phyloP scores from a whole-genome alignment of 2,329 filamentous ascomycete species.

The Nannizziopsis barbatae region DNA sequence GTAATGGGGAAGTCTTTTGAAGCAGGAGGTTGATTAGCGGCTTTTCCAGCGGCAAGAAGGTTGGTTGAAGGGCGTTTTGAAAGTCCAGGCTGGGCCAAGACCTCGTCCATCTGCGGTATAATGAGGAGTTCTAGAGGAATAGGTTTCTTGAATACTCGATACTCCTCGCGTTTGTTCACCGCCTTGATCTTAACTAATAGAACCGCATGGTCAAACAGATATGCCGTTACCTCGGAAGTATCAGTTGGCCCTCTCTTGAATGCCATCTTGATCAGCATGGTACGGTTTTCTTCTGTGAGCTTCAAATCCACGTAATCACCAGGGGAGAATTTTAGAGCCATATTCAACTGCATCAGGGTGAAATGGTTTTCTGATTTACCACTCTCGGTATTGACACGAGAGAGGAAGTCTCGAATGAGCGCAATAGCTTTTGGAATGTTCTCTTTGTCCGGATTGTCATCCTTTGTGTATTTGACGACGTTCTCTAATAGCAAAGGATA shows the following conservation, averaged over 20 bases:
- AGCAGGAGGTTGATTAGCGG: slow-evolving; percentile 38
- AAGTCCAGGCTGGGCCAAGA: slow-evolving; percentile 68
- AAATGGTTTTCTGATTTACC: slow-evolving; percentile 97
- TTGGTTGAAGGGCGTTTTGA: slow-evolving; percentile 82
- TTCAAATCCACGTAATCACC: slow-evolving; percentile 90
- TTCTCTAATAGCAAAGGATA: slow-evolving; percentile 89
- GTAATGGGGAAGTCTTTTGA: slow-evolving; percentile 81
- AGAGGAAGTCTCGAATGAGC: slow-evolving; percentile 76
- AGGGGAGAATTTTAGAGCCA: slow-evolving; percentile 79
- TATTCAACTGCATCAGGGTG: slow-evolving; percentile 83
- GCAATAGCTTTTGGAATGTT: slow-evolving; percentile 83
- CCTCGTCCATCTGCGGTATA: slow-evolving; percentile 94
- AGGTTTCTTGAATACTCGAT: slow-evolving; percentile 88
- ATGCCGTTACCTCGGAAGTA: slow-evolving; percentile 80
- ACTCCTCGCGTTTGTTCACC: slow-evolving; percentile 84
- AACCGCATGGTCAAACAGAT: slow-evolving; percentile 92
- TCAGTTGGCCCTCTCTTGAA: slow-evolving; percentile 89
- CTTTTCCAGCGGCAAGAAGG: slow-evolving; percentile 54
- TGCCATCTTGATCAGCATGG: slow-evolving; percentile 85
- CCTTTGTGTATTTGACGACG: slow-evolving; percentile 81
- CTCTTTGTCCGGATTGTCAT: slow-evolving; percentile 77
- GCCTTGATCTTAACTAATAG: slow-evolving; percentile 83
- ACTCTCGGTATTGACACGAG: slow-evolving; percentile 83
- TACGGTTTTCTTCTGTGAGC: slow-evolving; percentile 82
- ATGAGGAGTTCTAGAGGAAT: slow-evolving; percentile 88